Evolutionary conservation across 176 grass and related monocot species (phyloP).

Genomic region (Miscanthus lutarioriparius): DNA sequence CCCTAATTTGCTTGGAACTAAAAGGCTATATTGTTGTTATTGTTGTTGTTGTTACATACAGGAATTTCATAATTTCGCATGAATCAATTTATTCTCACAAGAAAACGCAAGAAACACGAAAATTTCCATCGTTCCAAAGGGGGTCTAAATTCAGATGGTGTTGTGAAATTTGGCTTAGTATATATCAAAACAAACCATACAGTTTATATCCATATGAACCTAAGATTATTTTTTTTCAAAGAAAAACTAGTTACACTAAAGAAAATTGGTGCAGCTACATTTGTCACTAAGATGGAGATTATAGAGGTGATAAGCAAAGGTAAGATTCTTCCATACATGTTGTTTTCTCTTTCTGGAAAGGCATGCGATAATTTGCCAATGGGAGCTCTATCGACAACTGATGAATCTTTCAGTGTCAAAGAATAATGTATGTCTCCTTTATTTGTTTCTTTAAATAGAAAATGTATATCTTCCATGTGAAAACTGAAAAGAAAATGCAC

Average conservation of each 20-base stretch:
- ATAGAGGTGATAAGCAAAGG: too few species aligned
- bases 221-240: background rate
- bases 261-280: background rate
- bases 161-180: background rate
- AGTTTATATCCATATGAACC: background rate
- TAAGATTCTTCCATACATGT: too few species aligned
- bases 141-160: background rate
- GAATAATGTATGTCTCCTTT: background rate
- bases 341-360: conserved; percentile 39
- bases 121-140: too few species aligned
- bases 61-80: too few species aligned
- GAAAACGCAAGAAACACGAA: too few species aligned
- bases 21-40: too few species aligned
- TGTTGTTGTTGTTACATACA: too few species aligned
- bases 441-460: background rate
- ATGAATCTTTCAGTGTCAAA: background rate
- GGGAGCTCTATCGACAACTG: background rate
- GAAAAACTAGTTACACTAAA: background rate
- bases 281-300: background rate
- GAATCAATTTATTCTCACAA: too few species aligned
- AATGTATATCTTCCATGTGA: background rate
- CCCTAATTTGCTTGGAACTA: too few species aligned
- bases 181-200: background rate
- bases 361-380: background rate
- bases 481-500: background rate